phyloP scores from a whole-genome alignment of 306 rosid species.

The Fragaria vesca region DNA sequence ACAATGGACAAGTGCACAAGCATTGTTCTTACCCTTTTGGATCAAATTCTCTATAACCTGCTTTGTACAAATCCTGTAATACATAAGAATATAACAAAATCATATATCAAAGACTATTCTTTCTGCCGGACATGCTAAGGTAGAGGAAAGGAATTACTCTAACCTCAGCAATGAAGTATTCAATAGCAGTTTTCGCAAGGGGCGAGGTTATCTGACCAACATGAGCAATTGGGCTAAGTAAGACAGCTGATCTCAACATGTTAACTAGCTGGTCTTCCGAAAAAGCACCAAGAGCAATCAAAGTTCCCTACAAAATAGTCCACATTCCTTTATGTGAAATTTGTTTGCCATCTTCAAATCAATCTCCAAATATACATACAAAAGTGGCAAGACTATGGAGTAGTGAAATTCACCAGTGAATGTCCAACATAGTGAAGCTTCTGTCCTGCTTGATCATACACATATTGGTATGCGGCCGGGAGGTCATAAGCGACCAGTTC shows the following conservation, averaged over 20 bases:
- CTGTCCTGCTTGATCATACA: constrained; percentile 69
- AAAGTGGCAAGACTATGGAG: background rate
- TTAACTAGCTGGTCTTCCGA: constrained; percentile 55
- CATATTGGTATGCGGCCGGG: constrained; percentile 75
- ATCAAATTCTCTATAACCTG: constrained; percentile 60
- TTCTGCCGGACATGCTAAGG: constrained; percentile 6
- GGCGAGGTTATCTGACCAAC: constrained; percentile 73
- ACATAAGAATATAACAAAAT: constrained; percentile 1
- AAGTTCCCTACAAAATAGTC: constrained; percentile 67
- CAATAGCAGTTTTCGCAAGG: constrained; percentile 65
- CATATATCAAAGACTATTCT: constrained; percentile 11
- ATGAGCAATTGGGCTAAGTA: constrained; percentile 88
- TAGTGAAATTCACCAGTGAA: constrained; percentile 60
- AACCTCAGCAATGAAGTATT: constrained; percentile 76
- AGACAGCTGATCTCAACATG: constrained; percentile 71
- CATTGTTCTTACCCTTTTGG: constrained; percentile 59
- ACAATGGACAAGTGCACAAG: background rate
- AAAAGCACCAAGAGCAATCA: constrained; percentile 72
- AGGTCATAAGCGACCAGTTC: constrained; percentile 87
- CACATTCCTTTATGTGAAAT: background rate
- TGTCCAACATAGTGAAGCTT: constrained; percentile 87
- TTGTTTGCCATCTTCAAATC: background rate
- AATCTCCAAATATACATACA: background rate
- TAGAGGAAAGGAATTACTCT: background rate
- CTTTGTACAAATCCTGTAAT: constrained; percentile 56